Conservation (phyloP, 1,139 yeast species). For the Saccharomycopsis hybrid region DNA sequence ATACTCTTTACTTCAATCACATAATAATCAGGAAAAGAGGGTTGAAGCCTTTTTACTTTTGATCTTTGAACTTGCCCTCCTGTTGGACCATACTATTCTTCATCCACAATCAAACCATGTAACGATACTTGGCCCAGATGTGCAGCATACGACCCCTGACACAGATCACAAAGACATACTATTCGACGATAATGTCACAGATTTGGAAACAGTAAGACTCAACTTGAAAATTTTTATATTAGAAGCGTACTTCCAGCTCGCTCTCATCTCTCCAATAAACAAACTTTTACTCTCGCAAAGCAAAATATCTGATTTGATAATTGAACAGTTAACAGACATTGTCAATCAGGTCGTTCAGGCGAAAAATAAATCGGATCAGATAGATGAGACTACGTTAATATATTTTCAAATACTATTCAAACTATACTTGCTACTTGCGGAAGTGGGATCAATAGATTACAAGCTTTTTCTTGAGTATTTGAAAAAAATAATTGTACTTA, state of each 20-base stretch:
- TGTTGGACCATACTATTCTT: slow-evolving; percentile 1
- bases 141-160: neutral
- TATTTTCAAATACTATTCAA: slow-evolving; percentile 11
- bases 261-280: slow-evolving; percentile 7
- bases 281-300: slow-evolving; percentile 11
- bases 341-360: neutral
- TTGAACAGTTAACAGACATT: slow-evolving; percentile 1
- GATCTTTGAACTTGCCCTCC: slow-evolving; percentile 11
- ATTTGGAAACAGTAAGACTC: neutral
- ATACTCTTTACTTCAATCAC: slow-evolving; percentile 5
- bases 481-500: slow-evolving; percentile 11
- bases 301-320: slow-evolving; percentile 9
- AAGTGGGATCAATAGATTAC: slow-evolving; percentile 16
- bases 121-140: neutral
- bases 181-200: neutral
- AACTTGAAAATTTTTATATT: slow-evolving; percentile 14
- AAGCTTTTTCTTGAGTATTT: slow-evolving; percentile 1
- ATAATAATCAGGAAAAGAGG: neutral
- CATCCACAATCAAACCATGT: too few relatives aligned
- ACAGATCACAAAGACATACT: too few relatives aligned
- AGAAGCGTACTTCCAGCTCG: slow-evolving; percentile 15
- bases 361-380: neutral
- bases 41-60: slow-evolving; percentile 1
- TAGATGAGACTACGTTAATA: neutral
- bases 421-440: slow-evolving; percentile 12